These are phyloP conservation scores for Chrysosporium queenslandicum DNA, from an alignment of 2,329 filamentous ascomycete species.

Conservation along the genomic window DNA sequence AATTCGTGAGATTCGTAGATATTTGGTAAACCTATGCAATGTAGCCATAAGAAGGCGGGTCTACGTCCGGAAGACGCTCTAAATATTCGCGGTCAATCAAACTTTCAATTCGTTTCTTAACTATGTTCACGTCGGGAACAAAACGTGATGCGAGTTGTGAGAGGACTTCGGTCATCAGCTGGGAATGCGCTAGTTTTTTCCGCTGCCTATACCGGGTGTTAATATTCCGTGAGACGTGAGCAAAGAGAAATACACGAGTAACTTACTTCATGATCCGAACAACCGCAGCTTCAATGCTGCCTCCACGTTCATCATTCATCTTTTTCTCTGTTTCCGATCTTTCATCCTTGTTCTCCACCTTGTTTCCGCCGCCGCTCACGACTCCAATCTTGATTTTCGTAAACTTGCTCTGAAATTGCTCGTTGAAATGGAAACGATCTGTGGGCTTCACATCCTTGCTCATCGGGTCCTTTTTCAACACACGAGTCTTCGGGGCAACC, in stretches of 20 bases:
- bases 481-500: conserved; percentile 69
- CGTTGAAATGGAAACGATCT: conserved; percentile 75
- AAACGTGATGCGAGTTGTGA: conserved; percentile 41
- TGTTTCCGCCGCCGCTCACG: conserved; percentile 64
- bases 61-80: conserved; percentile 34
- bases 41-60: conserved; percentile 39
- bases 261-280: conserved; percentile 46
- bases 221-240: background rate
- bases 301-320: conserved; percentile 42
- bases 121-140: conserved; percentile 43
- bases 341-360: conserved; percentile 64
- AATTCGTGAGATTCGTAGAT: background rate
- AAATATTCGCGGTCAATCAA: conserved; percentile 46
- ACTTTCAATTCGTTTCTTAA: conserved; percentile 45
- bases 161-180: conserved; percentile 44
- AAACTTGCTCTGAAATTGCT: conserved; percentile 68
- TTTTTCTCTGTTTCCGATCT: conserved; percentile 43
- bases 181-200: conserved; percentile 39
- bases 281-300: conserved; percentile 44
- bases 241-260: background rate
- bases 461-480: conserved; percentile 70
- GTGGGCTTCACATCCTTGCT: conserved; percentile 65
- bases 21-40: conserved; percentile 26
- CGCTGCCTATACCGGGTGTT: conserved; percentile 35
- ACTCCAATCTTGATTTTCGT: conserved; percentile 84